Evolutionary conservation across 441 rosid species (phyloP), one percentile per base, ranked within the genome.

Genomic region (Erodium moschatum): DNA sequence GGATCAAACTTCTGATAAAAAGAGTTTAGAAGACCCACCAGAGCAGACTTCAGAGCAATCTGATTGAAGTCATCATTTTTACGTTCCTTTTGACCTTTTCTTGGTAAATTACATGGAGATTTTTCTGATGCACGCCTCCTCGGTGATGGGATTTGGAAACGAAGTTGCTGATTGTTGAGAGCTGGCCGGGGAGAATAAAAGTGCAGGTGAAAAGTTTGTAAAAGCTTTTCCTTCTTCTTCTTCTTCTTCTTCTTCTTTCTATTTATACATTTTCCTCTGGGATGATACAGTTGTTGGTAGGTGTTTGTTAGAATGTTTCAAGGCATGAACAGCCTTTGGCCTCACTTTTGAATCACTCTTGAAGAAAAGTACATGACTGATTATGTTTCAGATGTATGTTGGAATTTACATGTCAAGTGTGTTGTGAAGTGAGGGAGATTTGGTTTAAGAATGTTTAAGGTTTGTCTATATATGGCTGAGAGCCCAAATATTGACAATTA

Each of bases 131-230:
- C 68, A 52, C 19, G 48, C 67, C 63, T 67, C 68, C 70, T 48
- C 73, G 15, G 69, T 77, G 74, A 68, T 67, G 20, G 78, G 42
- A 4, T 72, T 52, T 66, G 76, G 54, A 71, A 56, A 48, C 8
- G 42, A 35, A 35, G 42, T 24, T 24, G 27, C 64, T 72, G 56
- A 42, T 29, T 70, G 65, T 73, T 58, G 60, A 74, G 70, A 44
- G 60, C 44, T 18, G 74, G 76, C 8, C 4, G 5, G 81, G 76
- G 72, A 74, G 83, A 79, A 77, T 77, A 79, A 81, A 79, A 71
- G 8, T 75, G 85, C 84, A 79, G 84, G 83, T 77, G 85, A 77
- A 48, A 72, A 74, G 42, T 68, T 72, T 79, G 77, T 73, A 73
- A 72, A 69, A 66, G 60, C 42, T 35, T 35, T 35, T 35, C 42